Evolutionary conservation across 352 stramenopile genomes (phyloP).

Genomic region (Globisporangium echinulatum): DNA sequence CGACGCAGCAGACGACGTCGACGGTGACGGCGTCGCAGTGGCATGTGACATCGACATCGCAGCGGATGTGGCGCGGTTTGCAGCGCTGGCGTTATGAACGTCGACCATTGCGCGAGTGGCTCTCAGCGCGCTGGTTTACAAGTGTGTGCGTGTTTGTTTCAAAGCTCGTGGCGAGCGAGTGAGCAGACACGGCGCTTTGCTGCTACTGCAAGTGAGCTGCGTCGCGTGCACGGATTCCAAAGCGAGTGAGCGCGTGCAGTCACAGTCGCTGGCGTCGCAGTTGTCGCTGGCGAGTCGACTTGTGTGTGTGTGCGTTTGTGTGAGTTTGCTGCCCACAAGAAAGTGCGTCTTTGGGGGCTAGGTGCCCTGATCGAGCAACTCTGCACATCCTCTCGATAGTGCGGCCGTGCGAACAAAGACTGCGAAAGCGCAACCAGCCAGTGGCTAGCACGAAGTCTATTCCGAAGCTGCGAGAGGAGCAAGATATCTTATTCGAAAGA

Average conservation of each 20-base stretch:
- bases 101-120: conserved; percentile 19
- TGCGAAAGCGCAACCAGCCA: conserved; percentile 1
- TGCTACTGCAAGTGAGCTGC: background rate
- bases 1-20: conserved; percentile 8
- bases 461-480: too few relatives aligned
- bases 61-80: background rate
- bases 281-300: background rate
- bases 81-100: conserved; percentile 15
- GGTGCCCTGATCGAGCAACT: too few relatives aligned
- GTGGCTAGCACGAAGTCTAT: background rate
- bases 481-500: background rate
- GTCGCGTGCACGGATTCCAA: background rate
- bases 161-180: background rate
- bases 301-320: background rate
- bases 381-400: too few relatives aligned
- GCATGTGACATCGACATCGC: background rate
- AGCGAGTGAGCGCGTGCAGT: background rate
- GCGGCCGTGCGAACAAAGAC: too few relatives aligned
- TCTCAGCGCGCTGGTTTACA: background rate
- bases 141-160: background rate
- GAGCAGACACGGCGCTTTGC: background rate
- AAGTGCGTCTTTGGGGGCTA: background rate
- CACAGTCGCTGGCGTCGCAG: too few relatives aligned
- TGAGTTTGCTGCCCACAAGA: background rate
- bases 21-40: conserved; percentile 6